Conservation (phyloP, 257 asterid species). For the Capsicum pubescens region DNA sequence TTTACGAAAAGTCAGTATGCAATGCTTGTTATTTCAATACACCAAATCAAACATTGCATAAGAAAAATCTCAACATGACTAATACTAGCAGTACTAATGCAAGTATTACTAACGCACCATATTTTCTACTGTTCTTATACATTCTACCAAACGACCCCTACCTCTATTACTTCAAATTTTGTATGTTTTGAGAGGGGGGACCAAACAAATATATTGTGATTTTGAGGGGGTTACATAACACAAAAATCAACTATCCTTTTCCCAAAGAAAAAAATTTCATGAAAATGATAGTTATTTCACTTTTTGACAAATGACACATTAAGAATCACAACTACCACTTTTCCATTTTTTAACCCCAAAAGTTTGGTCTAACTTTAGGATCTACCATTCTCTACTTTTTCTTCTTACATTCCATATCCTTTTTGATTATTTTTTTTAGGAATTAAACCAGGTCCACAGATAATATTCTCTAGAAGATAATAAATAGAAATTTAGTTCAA, state of each 20-base stretch:
- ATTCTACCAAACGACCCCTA: too few species aligned
- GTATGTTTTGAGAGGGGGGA: neutral
- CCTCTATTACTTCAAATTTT: too few species aligned
- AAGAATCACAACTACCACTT: neutral
- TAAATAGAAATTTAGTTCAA: neutral
- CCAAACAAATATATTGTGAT: neutral
- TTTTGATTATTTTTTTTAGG: neutral
- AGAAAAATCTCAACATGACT: too few species aligned
- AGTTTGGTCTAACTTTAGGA: neutral
- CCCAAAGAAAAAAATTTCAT: neutral
- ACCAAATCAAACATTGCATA: too few species aligned
- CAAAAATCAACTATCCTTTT: neutral
- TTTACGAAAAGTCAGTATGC: too few species aligned
- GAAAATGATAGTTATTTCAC: constrained; percentile 20
- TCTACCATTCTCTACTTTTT: neutral
- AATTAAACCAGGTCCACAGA: too few species aligned
- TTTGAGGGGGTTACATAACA: neutral
- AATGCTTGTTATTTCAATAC: too few species aligned
- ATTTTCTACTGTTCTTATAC: too few species aligned
- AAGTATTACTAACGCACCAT: too few species aligned
- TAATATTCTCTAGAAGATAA: too few species aligned
- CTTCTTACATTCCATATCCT: neutral
- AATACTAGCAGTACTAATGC: too few species aligned
- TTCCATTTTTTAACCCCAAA: neutral
- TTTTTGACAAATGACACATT: neutral